Evolutionary conservation across 2,329 filamentous ascomycete species (phyloP), one percentile per base, ranked within the genome.

Genomic region (Penicillium sp.): DNA sequence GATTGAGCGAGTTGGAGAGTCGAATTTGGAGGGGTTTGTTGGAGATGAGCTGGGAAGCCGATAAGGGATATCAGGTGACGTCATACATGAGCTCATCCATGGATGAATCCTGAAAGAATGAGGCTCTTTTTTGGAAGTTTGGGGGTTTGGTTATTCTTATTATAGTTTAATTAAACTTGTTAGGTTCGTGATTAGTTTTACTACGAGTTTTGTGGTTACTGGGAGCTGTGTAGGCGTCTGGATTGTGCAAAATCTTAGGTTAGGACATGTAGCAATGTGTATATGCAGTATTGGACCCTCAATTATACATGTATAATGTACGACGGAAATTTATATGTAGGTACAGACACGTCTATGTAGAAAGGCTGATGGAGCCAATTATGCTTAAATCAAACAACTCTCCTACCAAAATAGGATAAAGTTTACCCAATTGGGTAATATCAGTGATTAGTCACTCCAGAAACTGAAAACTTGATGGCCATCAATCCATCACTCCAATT

Each of bases 61-160:
- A 60, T 59, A 36, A 38, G 50, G 35, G 35, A 37, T 50, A 43
- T 35, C 28, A 1, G 5, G 38, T 64, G 62, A 64, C 58, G 61
- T 64, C 62, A 64, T 64, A 41, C 46, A 31, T 30, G 37, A 26
- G 37, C 4, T 14, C 11, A n/a, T 37, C 33, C n/a, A 30, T 30
- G 14, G 19, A 19, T 31, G 8, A 28, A 10, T 16, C 16, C 11
- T 41, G 26, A 16, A 31, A n/a, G 25, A 19, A 35, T 43, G 28
- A 25, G 48, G 48, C 36, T 50, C 37, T 42, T 33, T 33, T 31
- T 30, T 17, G 11, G 36, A 33, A n/a, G 26, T 30, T 25, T 33
- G 19, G 14, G 16, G 6, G 8, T 30, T 28, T 2, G 4, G 6
- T 14, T 38, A 19, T 48, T 36, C 7, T 38, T 28, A 26, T 22